Percentiles rank a stretch among this genome's conserved stretches.
phyloP scores from a whole-genome alignment of 345 rosid genomes.

The Eucalyptus erythrocorys region DNA sequence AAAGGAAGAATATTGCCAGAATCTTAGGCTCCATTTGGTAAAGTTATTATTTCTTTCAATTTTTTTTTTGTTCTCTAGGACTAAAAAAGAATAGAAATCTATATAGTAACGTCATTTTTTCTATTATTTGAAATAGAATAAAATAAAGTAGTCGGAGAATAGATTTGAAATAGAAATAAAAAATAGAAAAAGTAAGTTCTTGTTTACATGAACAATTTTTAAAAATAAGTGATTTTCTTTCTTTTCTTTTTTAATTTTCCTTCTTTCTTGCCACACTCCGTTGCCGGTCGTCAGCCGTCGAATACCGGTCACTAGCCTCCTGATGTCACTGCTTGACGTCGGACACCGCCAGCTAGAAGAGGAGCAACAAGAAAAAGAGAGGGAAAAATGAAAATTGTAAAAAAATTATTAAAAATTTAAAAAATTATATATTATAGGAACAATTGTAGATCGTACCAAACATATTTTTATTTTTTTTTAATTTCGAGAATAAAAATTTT shows the following conservation, averaged over 20 bases:
- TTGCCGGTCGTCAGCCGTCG: no score
- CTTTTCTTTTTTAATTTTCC: no score
- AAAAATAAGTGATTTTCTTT: no score
- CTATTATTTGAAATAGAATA: no score
- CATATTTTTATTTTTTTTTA: accelerated
- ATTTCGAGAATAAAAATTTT: no score
- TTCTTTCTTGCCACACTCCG: accelerated
- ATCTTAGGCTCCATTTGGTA: neutral
- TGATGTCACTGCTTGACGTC: accelerated
- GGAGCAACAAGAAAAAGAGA: no score
- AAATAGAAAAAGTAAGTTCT: accelerated
- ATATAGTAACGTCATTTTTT: no score
- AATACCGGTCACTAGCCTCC: accelerated
- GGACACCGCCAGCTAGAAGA: accelerated
- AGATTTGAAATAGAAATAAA: accelerated
- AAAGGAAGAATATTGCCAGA: no score
- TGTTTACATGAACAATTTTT: accelerated
- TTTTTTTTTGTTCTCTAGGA: accelerated
- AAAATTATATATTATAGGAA: accelerated
- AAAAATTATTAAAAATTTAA: no score
- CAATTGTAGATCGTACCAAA: accelerated
- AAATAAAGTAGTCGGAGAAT: accelerated
- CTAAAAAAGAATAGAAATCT: accelerated
- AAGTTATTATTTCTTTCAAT: no score
- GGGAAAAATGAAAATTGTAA: no score